Base-by-base conservation (phyloP, 2,329 filamentous ascomycete species). In the Neonectria coccinea region DNA sequence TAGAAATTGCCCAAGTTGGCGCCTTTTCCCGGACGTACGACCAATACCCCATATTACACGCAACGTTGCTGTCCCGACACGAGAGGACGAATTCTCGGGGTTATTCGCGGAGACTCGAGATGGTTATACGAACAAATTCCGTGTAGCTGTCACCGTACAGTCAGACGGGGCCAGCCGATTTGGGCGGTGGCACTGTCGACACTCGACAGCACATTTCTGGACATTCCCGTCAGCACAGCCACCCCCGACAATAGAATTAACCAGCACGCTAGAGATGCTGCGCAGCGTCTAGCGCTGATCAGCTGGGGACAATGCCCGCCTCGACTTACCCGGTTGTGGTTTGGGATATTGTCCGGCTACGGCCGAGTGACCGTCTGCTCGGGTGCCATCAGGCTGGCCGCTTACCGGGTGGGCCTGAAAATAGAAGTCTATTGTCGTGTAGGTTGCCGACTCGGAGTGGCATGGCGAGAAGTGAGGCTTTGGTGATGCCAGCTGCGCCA, bases 161-260 rank as follows among this genome's bases (percentile, higher is more conserved):
- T 51, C 29, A 51, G 48, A 51, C n/a, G 48, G 6, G 48, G 48
- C 47, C 16, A n/a, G 16, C n/a, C 27, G 29, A 41, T n/a, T 41
- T 18, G 16, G 48, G 48, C 48, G 48, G 48, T 51, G 48, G 48
- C 48, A 51, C 9, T 51, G 48, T 31, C 27, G 25, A 50, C 29
- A 29, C 25, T 25, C 25, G 25, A 10, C 47, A 29, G 27, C 11
- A 22, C 29, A 50, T 31, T 50, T 50, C 22, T 22, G 22, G 22
- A 22, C 22, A 22, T 22, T 22, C 22, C 27, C 16, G 1, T 12
- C 36, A 51, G 48, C 48, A 33, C 48, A 51, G 48, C 48, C 48
- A 51, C 48, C 29, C n/a, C n/a, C n/a, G 29, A 7, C 22, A 51
- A 51, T n/a, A 41, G 18, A 42, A 20, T 42, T 42, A 42, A 42